Evolutionary conservation across 108 stramenopile genomes (phyloP).

Genomic region (Parietichytrium sp.): DNA sequence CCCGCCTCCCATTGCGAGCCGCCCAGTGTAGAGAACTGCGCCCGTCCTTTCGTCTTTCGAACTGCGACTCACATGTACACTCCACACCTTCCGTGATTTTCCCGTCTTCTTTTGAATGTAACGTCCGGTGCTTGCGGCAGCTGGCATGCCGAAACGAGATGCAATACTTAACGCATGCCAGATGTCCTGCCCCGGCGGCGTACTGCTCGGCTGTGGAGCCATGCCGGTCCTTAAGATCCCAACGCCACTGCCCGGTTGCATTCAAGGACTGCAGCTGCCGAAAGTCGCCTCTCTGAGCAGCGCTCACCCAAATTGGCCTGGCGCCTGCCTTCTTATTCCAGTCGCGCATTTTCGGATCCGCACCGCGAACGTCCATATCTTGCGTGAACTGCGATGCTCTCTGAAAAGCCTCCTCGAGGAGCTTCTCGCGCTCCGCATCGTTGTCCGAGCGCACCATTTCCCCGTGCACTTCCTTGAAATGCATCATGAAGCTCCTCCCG

Average conservation of each 20-base stretch:
- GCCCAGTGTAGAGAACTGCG: constrained; percentile 25
- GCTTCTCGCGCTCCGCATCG: background rate
- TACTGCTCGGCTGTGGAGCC: constrained; percentile 31
- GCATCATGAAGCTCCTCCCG: background rate
- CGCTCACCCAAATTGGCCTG: background rate
- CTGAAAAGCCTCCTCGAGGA: background rate
- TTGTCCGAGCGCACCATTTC: background rate
- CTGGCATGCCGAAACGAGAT: background rate
- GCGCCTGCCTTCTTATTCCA: background rate
- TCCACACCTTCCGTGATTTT: too few relatives aligned
- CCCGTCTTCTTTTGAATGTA: background rate
- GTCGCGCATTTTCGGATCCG: background rate
- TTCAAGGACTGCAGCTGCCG: background rate
- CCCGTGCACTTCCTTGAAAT: background rate
- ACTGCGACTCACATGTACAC: background rate
- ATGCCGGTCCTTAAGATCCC: background rate
- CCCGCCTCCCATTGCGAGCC: background rate
- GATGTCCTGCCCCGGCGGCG: background rate
- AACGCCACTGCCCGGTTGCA: background rate
- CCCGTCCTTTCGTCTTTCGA: background rate
- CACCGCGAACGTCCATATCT: background rate
- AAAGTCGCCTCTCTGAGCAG: background rate
- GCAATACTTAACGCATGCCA: background rate
- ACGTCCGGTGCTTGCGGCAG: background rate
- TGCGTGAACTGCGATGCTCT: background rate